phyloP scores from a whole-genome alignment of 2,329 filamentous ascomycete species.

The Furcasterigmium sp. region DNA sequence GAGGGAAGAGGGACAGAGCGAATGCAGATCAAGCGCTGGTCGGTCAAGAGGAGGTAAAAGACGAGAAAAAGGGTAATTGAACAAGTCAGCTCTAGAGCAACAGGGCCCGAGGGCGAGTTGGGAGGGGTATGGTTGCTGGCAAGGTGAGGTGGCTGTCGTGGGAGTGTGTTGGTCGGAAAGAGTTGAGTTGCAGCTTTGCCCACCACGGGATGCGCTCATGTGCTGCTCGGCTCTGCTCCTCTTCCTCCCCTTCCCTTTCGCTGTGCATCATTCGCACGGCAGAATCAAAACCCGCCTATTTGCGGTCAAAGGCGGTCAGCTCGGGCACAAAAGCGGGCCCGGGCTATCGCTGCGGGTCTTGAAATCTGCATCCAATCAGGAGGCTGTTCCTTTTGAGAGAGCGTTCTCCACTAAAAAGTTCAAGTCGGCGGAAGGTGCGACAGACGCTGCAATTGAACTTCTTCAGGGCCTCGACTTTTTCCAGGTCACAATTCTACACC shows the following conservation, averaged over 20 bases:
- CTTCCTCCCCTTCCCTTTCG: constrained; percentile 1
- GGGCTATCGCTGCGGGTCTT: neutral
- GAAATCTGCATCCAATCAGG: neutral
- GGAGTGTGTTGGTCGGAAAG: constrained; percentile 4
- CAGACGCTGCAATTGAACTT: neutral
- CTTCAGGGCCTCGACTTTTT: neutral
- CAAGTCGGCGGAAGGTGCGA: neutral
- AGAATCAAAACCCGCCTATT: constrained; percentile 11
- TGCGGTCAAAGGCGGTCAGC: constrained; percentile 12
- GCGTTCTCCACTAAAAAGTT: constrained; percentile 13
- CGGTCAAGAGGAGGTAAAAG: neutral
- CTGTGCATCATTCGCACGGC: constrained; percentile 7
- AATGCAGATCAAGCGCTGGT: neutral
- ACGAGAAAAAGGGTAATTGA: neutral
- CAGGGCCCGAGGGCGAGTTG: no score
- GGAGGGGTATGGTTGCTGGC: neutral
- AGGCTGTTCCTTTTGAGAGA: no score
- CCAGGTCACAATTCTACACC: neutral
- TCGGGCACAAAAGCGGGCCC: constrained; percentile 9
- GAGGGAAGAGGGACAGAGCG: neutral
- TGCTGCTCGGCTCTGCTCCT: constrained; percentile 10
- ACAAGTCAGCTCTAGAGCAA: no score
- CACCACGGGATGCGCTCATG: constrained; percentile 14
- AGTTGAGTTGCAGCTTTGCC: constrained; percentile 13
- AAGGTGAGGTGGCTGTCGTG: neutral